Base-by-base conservation (phyloP, 2,329 filamentous ascomycete genomes). In the Exophiala xenobiotica region DNA sequence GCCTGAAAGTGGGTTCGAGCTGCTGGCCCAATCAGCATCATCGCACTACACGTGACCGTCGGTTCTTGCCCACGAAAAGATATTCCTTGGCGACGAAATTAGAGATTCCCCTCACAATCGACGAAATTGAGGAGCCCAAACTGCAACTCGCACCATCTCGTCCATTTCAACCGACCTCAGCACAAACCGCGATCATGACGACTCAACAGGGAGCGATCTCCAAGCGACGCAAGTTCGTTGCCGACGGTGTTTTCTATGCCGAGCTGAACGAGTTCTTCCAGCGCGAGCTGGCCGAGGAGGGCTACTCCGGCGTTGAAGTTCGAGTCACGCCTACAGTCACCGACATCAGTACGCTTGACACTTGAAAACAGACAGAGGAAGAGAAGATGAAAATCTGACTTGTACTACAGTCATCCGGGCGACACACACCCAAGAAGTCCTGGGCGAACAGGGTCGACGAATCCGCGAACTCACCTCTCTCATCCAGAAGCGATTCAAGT, bases 201-300 rank as follows among this genome's bases (percentile, higher is more conserved):
- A 71, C 74, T 68, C 67, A 70, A 64, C 74, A 76, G 68, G 73
- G 73, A 68, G 73, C 72, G 67, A 75, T 77, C 64, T 76, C 74
- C 60, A 77, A 77, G 71, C 72, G 73, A 64, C 68, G 74, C 64
- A 74, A 92, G 86, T 92, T 91, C 81, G 87, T 92, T 74, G 88
- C 87, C 67, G 93, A 99, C 79, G 93, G 93, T 86, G 93, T 99
- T 73, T 99, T 99, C 89, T 99, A 96, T 80, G 93, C 93, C 82
- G 93, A 99, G 82, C 82, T 99, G 78, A 99, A 99, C 87, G 93
- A 99, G 83, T 99, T 99, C 88, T 99, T 99, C 90, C 93, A 97
- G 86, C 92, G 93, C 78, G 93, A 99, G 82, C 84, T 99, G 75
- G 93, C 93, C 74, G 93, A 99, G 86, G 95, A 99, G 82, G 93